Base-by-base conservation (phyloP, 2,329 filamentous ascomycete genomes). In the Aspergillus uvarum region DNA sequence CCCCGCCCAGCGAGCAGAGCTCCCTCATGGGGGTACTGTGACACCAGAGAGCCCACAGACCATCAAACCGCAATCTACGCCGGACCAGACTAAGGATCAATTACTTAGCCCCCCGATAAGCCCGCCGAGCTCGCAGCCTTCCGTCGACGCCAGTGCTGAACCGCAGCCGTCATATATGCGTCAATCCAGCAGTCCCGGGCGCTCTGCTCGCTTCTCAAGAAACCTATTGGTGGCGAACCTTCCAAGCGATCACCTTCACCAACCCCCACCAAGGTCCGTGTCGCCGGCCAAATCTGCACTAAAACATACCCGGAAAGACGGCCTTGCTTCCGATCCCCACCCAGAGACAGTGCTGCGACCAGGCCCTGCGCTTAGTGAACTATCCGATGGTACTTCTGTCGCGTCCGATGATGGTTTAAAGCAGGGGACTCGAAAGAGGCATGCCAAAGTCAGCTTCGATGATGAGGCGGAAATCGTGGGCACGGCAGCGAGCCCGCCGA, bases 371-470 rank as follows among this genome's bases (percentile, higher is more conserved):
- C 70, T 79, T 1, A 85, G 83, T 63, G 85, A 87, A 61, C 74
- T 81, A 1, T 87, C 85, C 1, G 85, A 87, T 63, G 82, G 76
- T 0, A 79, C 80, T 4, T 87, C 85, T 5, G 70, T 76, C 19
- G 73, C 72, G 42, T 81, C 80, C 3, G 77, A 79, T 47, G 80
- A 82, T 50, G 77, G 77, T 10, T 66, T 63, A 24, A 74, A 72
- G 38, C 47, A 72, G 16, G 72, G 67, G 21, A 76, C 76, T 61
- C 83, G 80, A 64, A 87, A 82, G 72, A 85, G 83, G 69, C 74
- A 74, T 31, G 79, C 79, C 3, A 80, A 85, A 56, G 85, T 88
- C 55, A 96, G 92, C 76, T 97, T 88, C 65, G 85, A 87, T 59
- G 84, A 86, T 48, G 80, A 82, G 51, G 76, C 82, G 4, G 77